phyloP scores from a whole-genome alignment of 2,329 filamentous ascomycete genomes.

The Fusarium sp. region DNA sequence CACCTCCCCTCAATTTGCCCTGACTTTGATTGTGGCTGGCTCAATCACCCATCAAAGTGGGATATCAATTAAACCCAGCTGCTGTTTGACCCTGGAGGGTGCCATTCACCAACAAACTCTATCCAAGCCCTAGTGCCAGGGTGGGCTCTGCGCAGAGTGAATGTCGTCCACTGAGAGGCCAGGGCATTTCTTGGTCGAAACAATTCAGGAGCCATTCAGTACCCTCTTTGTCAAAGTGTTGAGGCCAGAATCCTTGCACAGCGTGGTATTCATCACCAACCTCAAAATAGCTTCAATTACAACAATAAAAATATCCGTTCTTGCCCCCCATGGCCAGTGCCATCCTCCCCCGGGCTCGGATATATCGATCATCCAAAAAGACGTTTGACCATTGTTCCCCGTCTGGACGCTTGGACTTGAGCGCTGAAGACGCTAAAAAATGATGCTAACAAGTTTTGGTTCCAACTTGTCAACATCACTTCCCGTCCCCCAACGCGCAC shows the following conservation, averaged over 20 bases:
- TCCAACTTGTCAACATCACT: conserved; percentile 1
- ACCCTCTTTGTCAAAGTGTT: neutral
- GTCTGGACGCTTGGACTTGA: neutral
- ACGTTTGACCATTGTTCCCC: neutral
- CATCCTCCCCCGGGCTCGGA: neutral
- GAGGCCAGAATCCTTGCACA: neutral
- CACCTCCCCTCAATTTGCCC: neutral
- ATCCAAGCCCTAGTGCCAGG: neutral
- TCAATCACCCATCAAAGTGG: neutral
- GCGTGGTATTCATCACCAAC: neutral
- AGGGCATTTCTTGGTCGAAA: neutral
- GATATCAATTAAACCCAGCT: conserved; percentile 1
- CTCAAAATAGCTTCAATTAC: neutral
- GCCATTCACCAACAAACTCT: conserved; percentile 9
- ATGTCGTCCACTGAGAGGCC: neutral
- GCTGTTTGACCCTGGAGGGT: neutral
- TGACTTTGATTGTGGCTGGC: neutral
- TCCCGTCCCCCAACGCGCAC: neutral
- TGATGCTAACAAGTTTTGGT: neutral
- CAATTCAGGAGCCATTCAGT: neutral
- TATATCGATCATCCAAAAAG: conserved; percentile 2
- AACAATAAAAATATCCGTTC: neutral
- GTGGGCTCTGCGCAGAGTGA: neutral
- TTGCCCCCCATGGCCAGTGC: neutral
- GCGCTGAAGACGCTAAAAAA: neutral